Evolutionary conservation across 2,329 filamentous ascomycete species (phyloP).

Genomic region (Aspergillus hortae): DNA sequence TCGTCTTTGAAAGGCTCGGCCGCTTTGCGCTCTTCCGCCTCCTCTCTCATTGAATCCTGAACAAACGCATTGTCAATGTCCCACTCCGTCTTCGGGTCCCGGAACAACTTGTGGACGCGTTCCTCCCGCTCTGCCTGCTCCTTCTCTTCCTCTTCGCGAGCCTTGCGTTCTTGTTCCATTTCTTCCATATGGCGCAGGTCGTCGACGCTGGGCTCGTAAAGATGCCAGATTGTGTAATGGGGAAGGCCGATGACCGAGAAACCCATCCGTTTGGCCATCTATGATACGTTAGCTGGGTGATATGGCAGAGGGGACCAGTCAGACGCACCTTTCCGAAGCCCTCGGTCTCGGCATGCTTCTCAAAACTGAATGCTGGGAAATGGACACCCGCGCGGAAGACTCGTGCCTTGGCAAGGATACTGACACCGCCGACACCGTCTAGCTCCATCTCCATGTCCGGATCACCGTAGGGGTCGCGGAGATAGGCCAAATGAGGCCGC

Average conservation of each 20-base stretch:
- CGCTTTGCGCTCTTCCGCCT: conserved; percentile 40
- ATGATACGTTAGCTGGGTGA: conserved; percentile 13
- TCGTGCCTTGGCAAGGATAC: conserved; percentile 91
- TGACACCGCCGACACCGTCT: conserved; percentile 94
- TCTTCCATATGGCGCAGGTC: conserved; percentile 98
- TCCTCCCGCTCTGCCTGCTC: conserved; percentile 68
- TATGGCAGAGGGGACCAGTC: neutral
- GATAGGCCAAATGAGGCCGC: conserved; percentile 93
- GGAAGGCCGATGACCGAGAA: conserved; percentile 93
- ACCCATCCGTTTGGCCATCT: conserved; percentile 97
- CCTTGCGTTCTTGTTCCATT: conserved; percentile 84
- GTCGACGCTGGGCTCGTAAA: conserved; percentile 98
- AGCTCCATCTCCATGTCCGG: conserved; percentile 99
- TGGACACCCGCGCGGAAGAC: conserved; percentile 95
- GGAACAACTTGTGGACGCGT: conserved; percentile 77
- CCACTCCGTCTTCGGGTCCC: conserved; percentile 75
- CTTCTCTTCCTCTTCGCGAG: conserved; percentile 75
- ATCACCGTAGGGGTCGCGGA: conserved; percentile 94
- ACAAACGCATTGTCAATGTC: conserved; percentile 84
- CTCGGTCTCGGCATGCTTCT: conserved; percentile 97
- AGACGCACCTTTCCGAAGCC: conserved; percentile 87
- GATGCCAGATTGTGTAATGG: conserved; percentile 98
- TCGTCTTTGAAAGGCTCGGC: conserved; percentile 7
- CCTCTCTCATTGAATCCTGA: conserved; percentile 61
- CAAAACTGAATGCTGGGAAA: conserved; percentile 97